Base-by-base conservation (phyloP, 1,284 basidiomycete species). In the Heterobasidion occidentale region DNA sequence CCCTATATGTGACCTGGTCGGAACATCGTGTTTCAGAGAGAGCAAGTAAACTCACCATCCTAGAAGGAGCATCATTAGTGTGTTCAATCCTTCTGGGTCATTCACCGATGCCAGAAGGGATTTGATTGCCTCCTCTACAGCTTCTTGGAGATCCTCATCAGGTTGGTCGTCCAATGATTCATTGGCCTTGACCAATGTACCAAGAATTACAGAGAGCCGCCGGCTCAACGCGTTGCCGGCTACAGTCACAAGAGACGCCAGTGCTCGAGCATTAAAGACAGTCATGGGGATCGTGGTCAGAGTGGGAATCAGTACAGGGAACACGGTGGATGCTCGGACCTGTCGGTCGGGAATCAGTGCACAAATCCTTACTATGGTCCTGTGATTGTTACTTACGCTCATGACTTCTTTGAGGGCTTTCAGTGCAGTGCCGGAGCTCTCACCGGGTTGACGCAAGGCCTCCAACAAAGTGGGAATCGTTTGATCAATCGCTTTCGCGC, bases 291-390 rank as follows among this genome's bases (percentile, higher is more conserved):
- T 83, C 6, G 88, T 84, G 44, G 92, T 94, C 60, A 99, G 79
- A 7, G 94, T 95, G 0, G 96, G 97, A 53, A 99, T 92, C 55
- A 99, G 77, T n/a, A 97, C 91, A 0, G 97, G 97, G 90, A 99
- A 98, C 52, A 99, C 95, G 12, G 91, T 94, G 49, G 88, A 80
- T 11, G 94, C 91, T 53, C 93, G 90, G 64, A 95, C 90, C 88
- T 91, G 65, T 2, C 38, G 27, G 6, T 17, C 14, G 19, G 46
- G 47, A 3, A 34, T 58, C 27, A 55, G 42, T n/a, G n/a, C 49
- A 49, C 58, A 34, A 27, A 36, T 14, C 7, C 35, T 17, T 8
- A 54, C 46, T 20, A 33, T 17, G 15, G 46, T 9, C 9, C 4
- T 33, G 44, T 8, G 35, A 20, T 12, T 15, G 8, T 47, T 36